Conservation (phyloP, 805 yeast species). For the Starmerella sirachaensis region DNA sequence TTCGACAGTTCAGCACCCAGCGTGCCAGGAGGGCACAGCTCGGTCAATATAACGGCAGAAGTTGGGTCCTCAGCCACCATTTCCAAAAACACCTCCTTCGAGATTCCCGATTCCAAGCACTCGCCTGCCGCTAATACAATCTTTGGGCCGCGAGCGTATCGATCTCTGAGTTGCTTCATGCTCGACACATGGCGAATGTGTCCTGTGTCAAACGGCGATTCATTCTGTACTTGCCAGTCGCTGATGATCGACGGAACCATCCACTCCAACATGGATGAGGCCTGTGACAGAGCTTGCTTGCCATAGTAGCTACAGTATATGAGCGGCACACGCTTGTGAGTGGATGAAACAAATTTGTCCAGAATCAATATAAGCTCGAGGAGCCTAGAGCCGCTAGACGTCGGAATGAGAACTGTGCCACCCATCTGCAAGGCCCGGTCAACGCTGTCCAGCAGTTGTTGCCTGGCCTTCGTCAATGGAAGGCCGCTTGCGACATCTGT, state of each 20-base stretch:
- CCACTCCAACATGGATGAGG: slow-evolving; percentile 90
- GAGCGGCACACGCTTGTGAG: slow-evolving; percentile 44
- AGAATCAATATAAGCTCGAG: slow-evolving; percentile 64
- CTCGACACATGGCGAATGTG: slow-evolving; percentile 48
- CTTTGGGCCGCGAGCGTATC: slow-evolving; percentile 37
- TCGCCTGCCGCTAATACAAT: slow-evolving; percentile 68
- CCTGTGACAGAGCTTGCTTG: slow-evolving; percentile 63
- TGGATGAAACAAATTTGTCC: slow-evolving; percentile 46
- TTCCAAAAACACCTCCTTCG: slow-evolving; percentile 31
- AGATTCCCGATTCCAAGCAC: slow-evolving; percentile 50
- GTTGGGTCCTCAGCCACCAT: slow-evolving; percentile 49
- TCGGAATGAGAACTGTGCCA: slow-evolving; percentile 74
- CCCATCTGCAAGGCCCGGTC: slow-evolving; percentile 58
- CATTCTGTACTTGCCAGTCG: slow-evolving; percentile 66
- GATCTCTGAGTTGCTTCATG: slow-evolving; percentile 15
- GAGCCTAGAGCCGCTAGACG: slow-evolving; percentile 67
- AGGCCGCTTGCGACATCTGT: slow-evolving; percentile 44
- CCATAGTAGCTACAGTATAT: slow-evolving; percentile 68
- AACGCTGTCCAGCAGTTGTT: slow-evolving; percentile 49
- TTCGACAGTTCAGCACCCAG: slow-evolving; percentile 40
- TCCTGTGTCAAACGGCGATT: slow-evolving; percentile 68
- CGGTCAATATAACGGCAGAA: slow-evolving; percentile 66
- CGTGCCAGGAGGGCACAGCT: slow-evolving; percentile 40
- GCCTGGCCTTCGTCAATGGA: slow-evolving; percentile 30
- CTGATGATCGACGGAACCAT: slow-evolving; percentile 78